Evolutionary conservation across 164 flowering plant genomes (phyloP).

Genomic region (Magnolia kwangsiensis): DNA sequence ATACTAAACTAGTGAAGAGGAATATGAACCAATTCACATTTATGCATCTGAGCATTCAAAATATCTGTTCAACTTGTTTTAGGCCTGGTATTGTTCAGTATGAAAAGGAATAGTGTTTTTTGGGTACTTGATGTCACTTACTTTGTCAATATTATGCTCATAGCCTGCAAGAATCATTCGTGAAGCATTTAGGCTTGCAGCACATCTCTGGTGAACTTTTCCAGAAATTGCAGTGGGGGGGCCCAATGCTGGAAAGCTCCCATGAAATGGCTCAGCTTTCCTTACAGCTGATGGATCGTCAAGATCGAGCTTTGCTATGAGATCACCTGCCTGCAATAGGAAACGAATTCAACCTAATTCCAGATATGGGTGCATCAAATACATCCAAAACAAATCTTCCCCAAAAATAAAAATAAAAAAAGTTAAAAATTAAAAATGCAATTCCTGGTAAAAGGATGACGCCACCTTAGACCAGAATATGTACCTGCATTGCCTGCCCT

Average conservation of each 20-base stretch:
- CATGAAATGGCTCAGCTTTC: conserved; percentile 94
- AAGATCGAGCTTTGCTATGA: conserved; percentile 87
- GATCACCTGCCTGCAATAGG: conserved; percentile 79
- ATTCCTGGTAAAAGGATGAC: background rate
- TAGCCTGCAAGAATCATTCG: conserved; percentile 97
- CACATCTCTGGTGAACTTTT: conserved; percentile 97
- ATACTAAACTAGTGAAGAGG: no score
- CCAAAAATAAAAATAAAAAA: no score
- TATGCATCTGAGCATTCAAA: no score
- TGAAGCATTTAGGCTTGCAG: conserved; percentile 89
- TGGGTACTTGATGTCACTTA: conserved; percentile 24
- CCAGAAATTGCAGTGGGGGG: conserved; percentile 95
- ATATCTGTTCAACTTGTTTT: background rate
- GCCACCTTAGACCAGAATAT: conserved; percentile 1
- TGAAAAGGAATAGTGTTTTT: no score
- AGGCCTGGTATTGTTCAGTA: no score
- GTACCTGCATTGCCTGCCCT: conserved; percentile 99
- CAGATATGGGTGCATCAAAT: background rate
- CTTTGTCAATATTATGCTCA: conserved; percentile 91
- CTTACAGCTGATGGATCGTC: conserved; percentile 99
- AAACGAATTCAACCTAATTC: background rate
- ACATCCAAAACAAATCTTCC: background rate
- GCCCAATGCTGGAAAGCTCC: conserved; percentile 85
- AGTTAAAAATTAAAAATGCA: no score
- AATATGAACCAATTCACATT: no score